These are phyloP conservation scores for Geotrichum ghanense DNA, from an alignment of 805 yeast genomes.

Conservation along the genomic window DNA sequence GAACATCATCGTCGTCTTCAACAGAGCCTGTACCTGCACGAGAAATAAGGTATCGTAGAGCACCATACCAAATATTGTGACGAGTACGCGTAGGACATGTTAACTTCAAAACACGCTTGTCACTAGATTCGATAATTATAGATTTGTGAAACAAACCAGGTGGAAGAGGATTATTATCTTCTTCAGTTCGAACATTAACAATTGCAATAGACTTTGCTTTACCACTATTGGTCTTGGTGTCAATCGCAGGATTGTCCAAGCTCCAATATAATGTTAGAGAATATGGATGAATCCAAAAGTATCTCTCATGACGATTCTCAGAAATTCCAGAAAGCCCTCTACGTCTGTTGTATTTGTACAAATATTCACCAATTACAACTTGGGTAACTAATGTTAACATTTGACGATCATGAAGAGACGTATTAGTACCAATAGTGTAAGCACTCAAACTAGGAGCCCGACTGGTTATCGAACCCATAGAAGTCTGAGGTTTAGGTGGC, in stretches of 20 bases:
- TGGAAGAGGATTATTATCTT: slow-evolving; percentile 79
- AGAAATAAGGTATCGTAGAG: slow-evolving; percentile 62
- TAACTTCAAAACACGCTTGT: slow-evolving; percentile 48
- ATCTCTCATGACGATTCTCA: slow-evolving; percentile 78
- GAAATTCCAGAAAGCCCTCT: slow-evolving; percentile 53
- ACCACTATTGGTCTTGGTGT: slow-evolving; percentile 34
- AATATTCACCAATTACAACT: slow-evolving; percentile 84
- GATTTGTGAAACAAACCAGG: slow-evolving; percentile 82
- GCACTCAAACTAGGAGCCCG: slow-evolving; percentile 6
- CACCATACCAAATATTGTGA: slow-evolving; percentile 85
- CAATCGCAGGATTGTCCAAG: slow-evolving; percentile 61
- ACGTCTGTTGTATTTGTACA: slow-evolving; percentile 74
- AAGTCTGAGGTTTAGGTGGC: neutral
- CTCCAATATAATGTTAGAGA: slow-evolving; percentile 88
- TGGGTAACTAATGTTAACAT: slow-evolving; percentile 84
- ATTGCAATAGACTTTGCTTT: slow-evolving; percentile 76
- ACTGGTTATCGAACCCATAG: neutral
- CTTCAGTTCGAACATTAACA: slow-evolving; percentile 65
- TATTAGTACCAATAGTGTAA: slow-evolving; percentile 16
- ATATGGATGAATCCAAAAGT: slow-evolving; percentile 95
- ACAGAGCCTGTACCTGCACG: slow-evolving; percentile 10
- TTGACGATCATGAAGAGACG: slow-evolving; percentile 33
- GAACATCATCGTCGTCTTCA: neutral
- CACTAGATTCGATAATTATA: slow-evolving; percentile 60
- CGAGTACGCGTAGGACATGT: slow-evolving; percentile 83